Percentiles rank a stretch among this genome's conserved stretches.
These are phyloP conservation scores for Ailanthus altissimus DNA, from an alignment of 345 rosid species.

Conservation along the genomic window DNA sequence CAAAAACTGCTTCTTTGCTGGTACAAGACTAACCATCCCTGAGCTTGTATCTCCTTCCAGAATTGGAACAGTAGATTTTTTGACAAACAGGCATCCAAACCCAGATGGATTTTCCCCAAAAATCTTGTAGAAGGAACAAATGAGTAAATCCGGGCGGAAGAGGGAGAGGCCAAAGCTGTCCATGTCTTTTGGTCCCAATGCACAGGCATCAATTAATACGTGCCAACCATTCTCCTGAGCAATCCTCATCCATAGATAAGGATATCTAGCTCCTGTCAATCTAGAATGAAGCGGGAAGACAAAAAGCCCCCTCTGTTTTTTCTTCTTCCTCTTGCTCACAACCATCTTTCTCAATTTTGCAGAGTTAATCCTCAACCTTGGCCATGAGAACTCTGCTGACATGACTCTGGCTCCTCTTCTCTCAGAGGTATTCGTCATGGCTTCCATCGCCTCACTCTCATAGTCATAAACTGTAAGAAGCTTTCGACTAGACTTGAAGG, in stretches of 20 bases:
- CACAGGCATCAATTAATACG: conserved; percentile 86
- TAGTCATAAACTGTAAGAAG: conserved; percentile 87
- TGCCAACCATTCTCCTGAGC: conserved; percentile 97
- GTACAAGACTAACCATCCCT: conserved; percentile 78
- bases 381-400: conserved; percentile 94
- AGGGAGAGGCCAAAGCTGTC: conserved; percentile 90
- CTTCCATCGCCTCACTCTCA: conserved; percentile 80
- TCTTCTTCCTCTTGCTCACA: conserved; percentile 52
- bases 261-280: conserved; percentile 84
- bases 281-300: conserved; percentile 92
- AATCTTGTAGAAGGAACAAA: conserved; percentile 87
- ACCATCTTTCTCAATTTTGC: conserved; percentile 65
- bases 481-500: conserved; percentile 57
- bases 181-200: conserved; percentile 94
- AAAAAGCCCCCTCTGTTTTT: conserved; percentile 69
- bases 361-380: conserved; percentile 70
- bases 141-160: conserved; percentile 77
- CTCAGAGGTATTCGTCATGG: conserved; percentile 62
- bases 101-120: conserved; percentile 95
- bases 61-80: conserved; percentile 61
- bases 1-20: conserved; percentile 39
- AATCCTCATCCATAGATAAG: conserved; percentile 82
- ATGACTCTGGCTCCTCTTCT: conserved; percentile 70
- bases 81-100: conserved; percentile 89
- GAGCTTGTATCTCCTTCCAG: conserved; percentile 53